Conservation (phyloP, 176 grass and related monocot genomes). For the Juncus inflexus region DNA sequence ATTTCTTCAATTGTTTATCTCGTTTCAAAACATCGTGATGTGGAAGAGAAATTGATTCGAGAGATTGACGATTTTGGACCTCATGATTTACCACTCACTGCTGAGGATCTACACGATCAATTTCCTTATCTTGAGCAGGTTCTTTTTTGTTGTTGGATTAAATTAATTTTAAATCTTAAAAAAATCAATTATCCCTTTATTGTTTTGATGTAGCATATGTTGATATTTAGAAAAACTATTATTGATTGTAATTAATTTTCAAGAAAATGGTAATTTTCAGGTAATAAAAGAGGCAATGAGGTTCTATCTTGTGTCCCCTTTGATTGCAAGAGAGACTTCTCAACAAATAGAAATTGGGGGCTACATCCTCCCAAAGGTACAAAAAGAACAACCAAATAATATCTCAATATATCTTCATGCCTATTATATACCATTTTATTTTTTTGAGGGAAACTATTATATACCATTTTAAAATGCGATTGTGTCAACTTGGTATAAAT, state of each 20-base stretch:
- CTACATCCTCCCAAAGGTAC: slow-evolving; percentile 74
- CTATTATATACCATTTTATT: not conserved
- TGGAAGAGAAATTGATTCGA: slow-evolving; percentile 69
- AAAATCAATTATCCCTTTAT: not conserved
- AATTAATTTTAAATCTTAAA: not conserved
- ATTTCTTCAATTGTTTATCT: slow-evolving; percentile 78
- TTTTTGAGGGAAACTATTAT: too few species aligned
- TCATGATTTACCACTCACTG: slow-evolving; percentile 21
- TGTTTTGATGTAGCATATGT: too few species aligned
- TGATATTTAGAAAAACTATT: too few species aligned
- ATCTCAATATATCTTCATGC: not conserved
- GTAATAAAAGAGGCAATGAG: slow-evolving; percentile 95
- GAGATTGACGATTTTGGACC: slow-evolving; percentile 62
- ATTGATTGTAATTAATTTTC: too few species aligned
- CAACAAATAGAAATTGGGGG: slow-evolving; percentile 63
- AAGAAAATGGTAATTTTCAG: slow-evolving; percentile 11
- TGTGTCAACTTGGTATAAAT: too few species aligned
- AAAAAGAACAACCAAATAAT: not conserved
- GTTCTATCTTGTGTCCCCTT: slow-evolving; percentile 70
- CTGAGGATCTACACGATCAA: slow-evolving; percentile 52
- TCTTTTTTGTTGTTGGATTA: not conserved
- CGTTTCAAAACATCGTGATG: slow-evolving; percentile 54
- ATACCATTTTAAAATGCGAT: not conserved
- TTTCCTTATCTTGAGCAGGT: slow-evolving; percentile 88
- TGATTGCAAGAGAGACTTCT: slow-evolving; percentile 86